A percentile compares a stretch with the other conserved stretches of the same genome.
Conservation (phyloP, 2,329 filamentous ascomycete genomes). For the Aspergillus caelatus region DNA sequence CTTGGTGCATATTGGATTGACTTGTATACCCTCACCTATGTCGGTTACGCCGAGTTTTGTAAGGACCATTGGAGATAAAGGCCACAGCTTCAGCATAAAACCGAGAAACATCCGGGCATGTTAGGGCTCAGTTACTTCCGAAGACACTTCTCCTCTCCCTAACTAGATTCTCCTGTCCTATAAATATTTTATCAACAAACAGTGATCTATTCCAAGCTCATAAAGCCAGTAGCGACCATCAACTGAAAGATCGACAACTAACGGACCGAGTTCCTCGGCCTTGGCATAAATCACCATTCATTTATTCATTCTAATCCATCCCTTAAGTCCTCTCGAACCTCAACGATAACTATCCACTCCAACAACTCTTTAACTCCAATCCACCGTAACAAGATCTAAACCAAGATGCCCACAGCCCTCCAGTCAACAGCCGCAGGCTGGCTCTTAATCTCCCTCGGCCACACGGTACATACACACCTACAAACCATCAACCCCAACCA, state of each 20-base stretch:
- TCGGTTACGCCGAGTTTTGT: neutral
- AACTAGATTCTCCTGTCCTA: neutral
- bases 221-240: neutral
- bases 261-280: neutral
- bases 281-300: neutral
- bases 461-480: slow-evolving; percentile 16
- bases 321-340: neutral
- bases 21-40: neutral
- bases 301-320: neutral
- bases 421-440: slow-evolving; percentile 19
- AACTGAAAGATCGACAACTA: neutral
- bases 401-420: slow-evolving; percentile 17
- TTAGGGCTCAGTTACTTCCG: neutral
- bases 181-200: too few relatives aligned
- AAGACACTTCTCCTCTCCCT: neutral
- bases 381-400: neutral
- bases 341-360: neutral
- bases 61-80: neutral
- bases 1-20: neutral
- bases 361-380: neutral
- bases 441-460: slow-evolving; percentile 22
- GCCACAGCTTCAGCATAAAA: neutral
- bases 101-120: neutral
- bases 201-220: neutral
- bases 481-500: neutral